A percentile compares a stretch with the other conserved stretches of the same genome.
These are phyloP conservation scores for Erysimum cheiranthoides DNA, from an alignment of 345 rosid genomes.

Conservation along the genomic window DNA sequence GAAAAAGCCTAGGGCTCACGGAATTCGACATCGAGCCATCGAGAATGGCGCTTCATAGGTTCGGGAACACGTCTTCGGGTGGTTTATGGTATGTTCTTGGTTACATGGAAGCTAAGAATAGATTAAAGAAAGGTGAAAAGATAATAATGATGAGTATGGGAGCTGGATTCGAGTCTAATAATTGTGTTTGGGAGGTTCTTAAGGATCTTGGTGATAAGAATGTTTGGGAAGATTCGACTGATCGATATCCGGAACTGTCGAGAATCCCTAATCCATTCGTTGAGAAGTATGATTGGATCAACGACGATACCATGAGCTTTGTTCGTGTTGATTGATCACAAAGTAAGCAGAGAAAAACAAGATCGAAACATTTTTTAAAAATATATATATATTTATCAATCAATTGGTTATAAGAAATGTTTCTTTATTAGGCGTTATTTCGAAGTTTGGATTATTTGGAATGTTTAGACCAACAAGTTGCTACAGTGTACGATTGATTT, in stretches of 20 bases:
- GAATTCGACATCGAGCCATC: slow-evolving; percentile 79
- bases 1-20: slow-evolving; percentile 54
- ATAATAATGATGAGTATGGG: slow-evolving; percentile 67
- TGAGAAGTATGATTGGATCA: slow-evolving; percentile 48
- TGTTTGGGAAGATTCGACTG: slow-evolving; percentile 45
- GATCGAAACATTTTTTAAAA: background rate
- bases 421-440: slow-evolving; percentile 14
- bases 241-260: slow-evolving; percentile 39
- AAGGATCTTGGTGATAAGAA: slow-evolving; percentile 45
- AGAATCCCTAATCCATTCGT: slow-evolving; percentile 36
- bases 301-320: slow-evolving; percentile 44
- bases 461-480: slow-evolving; percentile 28
- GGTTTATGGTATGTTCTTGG: slow-evolving; percentile 85
- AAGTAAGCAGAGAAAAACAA: slow-evolving; percentile 21
- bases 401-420: slow-evolving; percentile 19
- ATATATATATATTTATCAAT: background rate
- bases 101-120: slow-evolving; percentile 72
- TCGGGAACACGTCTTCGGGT: slow-evolving; percentile 81
- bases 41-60: slow-evolving; percentile 80
- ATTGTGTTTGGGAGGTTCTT: slow-evolving; percentile 64
- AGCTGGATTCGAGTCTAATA: slow-evolving; percentile 69
- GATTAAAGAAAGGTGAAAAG: slow-evolving; percentile 54
- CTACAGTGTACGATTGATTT: slow-evolving; percentile 1
- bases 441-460: slow-evolving; percentile 29
- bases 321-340: slow-evolving; percentile 38